These are phyloP conservation scores for Verbascum thapsus DNA, from an alignment of 257 asterid genomes.

Conservation along the genomic window DNA sequence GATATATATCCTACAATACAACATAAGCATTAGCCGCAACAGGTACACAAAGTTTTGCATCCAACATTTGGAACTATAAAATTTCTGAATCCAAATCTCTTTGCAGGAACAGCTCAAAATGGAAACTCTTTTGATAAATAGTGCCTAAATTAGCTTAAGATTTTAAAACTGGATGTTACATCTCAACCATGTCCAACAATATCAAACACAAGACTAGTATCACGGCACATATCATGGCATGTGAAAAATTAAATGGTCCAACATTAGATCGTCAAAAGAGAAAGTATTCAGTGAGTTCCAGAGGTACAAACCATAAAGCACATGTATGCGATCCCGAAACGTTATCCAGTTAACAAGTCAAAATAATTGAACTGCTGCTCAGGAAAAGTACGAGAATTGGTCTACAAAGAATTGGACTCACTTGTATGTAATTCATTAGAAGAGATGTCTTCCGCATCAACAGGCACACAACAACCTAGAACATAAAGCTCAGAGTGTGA, in stretches of 20 bases:
- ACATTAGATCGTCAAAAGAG: slow-evolving; percentile 11
- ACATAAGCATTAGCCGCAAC: slow-evolving; percentile 2
- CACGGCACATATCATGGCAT: no score
- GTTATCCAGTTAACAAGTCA: slow-evolving; percentile 16
- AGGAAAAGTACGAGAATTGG: slow-evolving; percentile 13
- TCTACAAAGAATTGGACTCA: slow-evolving; percentile 41
- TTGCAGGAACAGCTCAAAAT: background rate
- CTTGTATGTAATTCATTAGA: slow-evolving; percentile 75
- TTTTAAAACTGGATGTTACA: no score
- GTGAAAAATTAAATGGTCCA: background rate
- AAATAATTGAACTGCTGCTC: slow-evolving; percentile 19
- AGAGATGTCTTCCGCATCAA: slow-evolving; percentile 87
- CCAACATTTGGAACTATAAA: background rate
- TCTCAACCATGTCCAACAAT: no score
- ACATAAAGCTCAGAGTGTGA: slow-evolving; percentile 30
- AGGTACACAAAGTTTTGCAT: slow-evolving; percentile 9
- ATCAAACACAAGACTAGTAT: background rate
- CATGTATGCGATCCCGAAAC: background rate
- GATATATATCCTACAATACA: background rate
- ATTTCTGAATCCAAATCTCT: slow-evolving; percentile 1
- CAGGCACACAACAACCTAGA: slow-evolving; percentile 88
- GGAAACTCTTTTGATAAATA: background rate
- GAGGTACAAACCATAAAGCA: slow-evolving; percentile 4
- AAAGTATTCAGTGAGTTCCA: background rate
- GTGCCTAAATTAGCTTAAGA: no score